phyloP scores from a whole-genome alignment of 345 rosid genomes.

The Ailanthus altissimus region DNA sequence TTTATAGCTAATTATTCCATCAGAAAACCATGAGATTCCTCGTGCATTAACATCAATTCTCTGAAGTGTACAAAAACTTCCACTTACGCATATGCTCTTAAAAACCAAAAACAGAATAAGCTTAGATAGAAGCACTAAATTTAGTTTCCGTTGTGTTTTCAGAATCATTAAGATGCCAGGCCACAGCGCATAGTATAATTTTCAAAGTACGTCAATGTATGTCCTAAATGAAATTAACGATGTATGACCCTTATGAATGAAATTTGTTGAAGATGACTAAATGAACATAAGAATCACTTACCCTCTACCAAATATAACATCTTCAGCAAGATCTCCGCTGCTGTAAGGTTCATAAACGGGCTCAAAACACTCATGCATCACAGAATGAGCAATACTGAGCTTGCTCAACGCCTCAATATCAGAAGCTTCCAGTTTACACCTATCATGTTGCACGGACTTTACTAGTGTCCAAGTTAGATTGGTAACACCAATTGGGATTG shows the following conservation, averaged over 20 bases:
- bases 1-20: neutral
- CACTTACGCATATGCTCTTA: neutral
- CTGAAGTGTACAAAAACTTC: neutral
- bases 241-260: neutral
- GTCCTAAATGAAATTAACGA: neutral
- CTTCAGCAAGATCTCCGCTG: slow-evolving; percentile 60
- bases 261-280: neutral
- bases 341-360: slow-evolving; percentile 53
- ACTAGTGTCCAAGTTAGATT: slow-evolving; percentile 74
- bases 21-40: neutral
- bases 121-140: neutral
- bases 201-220: neutral
- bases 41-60: neutral
- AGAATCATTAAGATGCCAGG: no score
- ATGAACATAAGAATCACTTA: slow-evolving; percentile 36
- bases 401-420: slow-evolving; percentile 50
- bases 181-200: neutral
- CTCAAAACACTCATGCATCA: slow-evolving; percentile 92
- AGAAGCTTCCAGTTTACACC: slow-evolving; percentile 30
- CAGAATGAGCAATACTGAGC: slow-evolving; percentile 66
- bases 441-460: slow-evolving; percentile 38
- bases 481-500: slow-evolving; percentile 51
- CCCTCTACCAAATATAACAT: slow-evolving; percentile 76
- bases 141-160: neutral
- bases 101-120: neutral